phyloP scores from a whole-genome alignment of 495 filamentous ascomycete species.

The Xylaria flabelliformis region DNA sequence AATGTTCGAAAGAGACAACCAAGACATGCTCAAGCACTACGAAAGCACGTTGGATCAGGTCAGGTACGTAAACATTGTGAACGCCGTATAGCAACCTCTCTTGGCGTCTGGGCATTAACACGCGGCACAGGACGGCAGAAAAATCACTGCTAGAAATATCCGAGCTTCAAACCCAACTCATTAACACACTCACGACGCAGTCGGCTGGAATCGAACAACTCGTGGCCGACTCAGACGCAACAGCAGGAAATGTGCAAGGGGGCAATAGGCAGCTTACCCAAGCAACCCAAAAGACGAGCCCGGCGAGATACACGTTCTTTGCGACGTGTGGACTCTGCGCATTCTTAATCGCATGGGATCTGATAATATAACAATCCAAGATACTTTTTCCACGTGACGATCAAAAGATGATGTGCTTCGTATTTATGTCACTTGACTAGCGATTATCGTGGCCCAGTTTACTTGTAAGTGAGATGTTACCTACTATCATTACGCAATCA shows the following conservation, averaged over 20 bases:
- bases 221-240: slow-evolving; percentile 81
- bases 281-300: slow-evolving; percentile 79
- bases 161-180: slow-evolving; percentile 87
- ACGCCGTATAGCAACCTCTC: not conserved
- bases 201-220: slow-evolving; percentile 86
- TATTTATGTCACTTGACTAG: not conserved
- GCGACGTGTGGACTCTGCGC: slow-evolving; percentile 80
- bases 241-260: slow-evolving; percentile 81
- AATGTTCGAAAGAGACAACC: slow-evolving; percentile 92
- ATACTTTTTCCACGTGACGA: not conserved
- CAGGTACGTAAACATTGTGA: slow-evolving; percentile 62
- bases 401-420: slow-evolving; percentile 10
- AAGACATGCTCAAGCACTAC: slow-evolving; percentile 88
- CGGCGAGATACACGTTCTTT: slow-evolving; percentile 88
- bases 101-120: not conserved
- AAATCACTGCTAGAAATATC: slow-evolving; percentile 91
- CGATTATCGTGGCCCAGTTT: not conserved
- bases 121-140: slow-evolving; percentile 81
- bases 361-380: slow-evolving; percentile 67
- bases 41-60: slow-evolving; percentile 92
- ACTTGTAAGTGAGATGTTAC: not conserved
- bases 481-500: slow-evolving; percentile 5
- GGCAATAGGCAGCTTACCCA: slow-evolving; percentile 93
- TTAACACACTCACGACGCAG: slow-evolving; percentile 82
- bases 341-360: slow-evolving; percentile 90